Conservation (phyloP, 208 protist species). For the Leishmania tropica region DNA sequence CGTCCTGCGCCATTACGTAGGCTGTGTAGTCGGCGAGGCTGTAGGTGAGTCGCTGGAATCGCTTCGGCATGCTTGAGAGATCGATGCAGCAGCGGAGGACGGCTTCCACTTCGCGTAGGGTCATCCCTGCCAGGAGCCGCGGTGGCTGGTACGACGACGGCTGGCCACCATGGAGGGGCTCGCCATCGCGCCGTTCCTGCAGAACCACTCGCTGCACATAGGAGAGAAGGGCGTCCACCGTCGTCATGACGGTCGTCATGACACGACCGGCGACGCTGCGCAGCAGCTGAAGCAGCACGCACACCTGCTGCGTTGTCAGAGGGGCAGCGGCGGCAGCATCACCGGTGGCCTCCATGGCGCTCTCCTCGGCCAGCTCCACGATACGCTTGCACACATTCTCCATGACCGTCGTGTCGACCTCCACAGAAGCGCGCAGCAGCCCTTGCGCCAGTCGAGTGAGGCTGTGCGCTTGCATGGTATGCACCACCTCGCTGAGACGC, state of each 20-base stretch:
- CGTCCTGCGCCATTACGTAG: conserved; percentile 6
- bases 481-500: conserved; percentile 39
- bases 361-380: conserved; percentile 8
- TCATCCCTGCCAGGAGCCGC: conserved; percentile 14
- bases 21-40: conserved; percentile 22
- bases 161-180: not conserved
- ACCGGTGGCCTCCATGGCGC: not conserved
- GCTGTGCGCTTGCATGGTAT: conserved; percentile 33
- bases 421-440: conserved; percentile 56
- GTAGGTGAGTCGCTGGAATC: conserved; percentile 7
- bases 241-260: conserved; percentile 29
- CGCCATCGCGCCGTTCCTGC: not conserved
- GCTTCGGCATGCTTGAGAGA: conserved; percentile 29
- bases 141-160: not conserved
- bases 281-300: conserved; percentile 30
- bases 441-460: conserved; percentile 49
- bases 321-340: conserved; percentile 1
- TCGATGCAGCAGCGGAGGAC: conserved; percentile 43
- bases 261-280: conserved; percentile 20
- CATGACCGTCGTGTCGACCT: conserved; percentile 45
- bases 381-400: conserved; percentile 37
- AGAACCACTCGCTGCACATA: conserved; percentile 19
- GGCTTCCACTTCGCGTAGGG: conserved; percentile 23
- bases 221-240: conserved; percentile 40
- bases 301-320: conserved; percentile 30